These are phyloP conservation scores for Trichosporon coremiiforme DNA, from an alignment of 1,284 basidiomycete species.

Conservation along the genomic window DNA sequence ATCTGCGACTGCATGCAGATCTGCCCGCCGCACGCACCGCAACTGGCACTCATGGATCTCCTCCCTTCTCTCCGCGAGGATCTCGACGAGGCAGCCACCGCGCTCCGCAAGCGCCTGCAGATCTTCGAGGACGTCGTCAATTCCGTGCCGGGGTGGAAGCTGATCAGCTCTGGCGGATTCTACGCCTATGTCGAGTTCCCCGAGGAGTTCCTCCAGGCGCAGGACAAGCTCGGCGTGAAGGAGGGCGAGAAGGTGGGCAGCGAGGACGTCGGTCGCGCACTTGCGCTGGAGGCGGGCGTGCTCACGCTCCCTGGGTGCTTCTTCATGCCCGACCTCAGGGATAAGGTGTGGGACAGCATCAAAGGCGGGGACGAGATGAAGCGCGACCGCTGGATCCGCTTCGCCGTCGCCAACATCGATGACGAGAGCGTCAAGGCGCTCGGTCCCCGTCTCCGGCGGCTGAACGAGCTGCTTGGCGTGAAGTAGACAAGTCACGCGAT, in stretches of 20 bases:
- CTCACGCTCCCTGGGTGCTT: slow-evolving; percentile 70
- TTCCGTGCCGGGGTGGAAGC: slow-evolving; percentile 63
- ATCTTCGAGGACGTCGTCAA: slow-evolving; percentile 61
- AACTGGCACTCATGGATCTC: slow-evolving; percentile 66
- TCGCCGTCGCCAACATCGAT: slow-evolving; percentile 78
- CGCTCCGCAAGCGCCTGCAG: slow-evolving; percentile 63
- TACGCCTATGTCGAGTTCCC: slow-evolving; percentile 77
- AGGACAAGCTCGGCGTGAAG: slow-evolving; percentile 62
- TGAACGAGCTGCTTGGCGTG: slow-evolving; percentile 47
- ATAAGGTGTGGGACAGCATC: slow-evolving; percentile 44
- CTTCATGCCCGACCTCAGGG: slow-evolving; percentile 59
- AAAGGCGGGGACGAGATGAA: slow-evolving; percentile 46
- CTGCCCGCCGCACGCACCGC: slow-evolving; percentile 71
- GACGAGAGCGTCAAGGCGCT: slow-evolving; percentile 65
- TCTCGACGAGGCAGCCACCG: slow-evolving; percentile 61
- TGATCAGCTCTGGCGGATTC: slow-evolving; percentile 70
- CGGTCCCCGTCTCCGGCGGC: slow-evolving; percentile 63
- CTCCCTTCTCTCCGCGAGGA: slow-evolving; percentile 63
- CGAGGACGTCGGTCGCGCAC: slow-evolving; percentile 63
- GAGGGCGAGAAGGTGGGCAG: slow-evolving; percentile 49
- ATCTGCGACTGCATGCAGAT: slow-evolving; percentile 77
- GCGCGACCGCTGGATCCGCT: slow-evolving; percentile 48
- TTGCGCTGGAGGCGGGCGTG: slow-evolving; percentile 68
- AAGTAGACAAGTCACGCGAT: not conserved
- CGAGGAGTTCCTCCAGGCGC: slow-evolving; percentile 57